Base-by-base conservation (phyloP, 2,329 filamentous ascomycete species). In the Cladosporium sp. region DNA sequence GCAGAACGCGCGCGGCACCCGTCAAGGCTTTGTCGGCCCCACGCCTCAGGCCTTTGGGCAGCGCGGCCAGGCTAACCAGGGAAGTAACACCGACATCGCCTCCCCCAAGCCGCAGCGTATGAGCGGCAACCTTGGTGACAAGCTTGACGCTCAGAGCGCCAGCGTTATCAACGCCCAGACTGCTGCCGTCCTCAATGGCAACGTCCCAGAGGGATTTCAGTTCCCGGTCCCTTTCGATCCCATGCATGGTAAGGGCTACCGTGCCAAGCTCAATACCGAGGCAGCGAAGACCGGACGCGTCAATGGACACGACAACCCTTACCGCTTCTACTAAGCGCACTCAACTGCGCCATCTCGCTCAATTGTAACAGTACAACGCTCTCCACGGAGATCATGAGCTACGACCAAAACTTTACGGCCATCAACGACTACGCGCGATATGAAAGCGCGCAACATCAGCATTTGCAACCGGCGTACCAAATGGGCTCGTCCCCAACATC, bases 21-120 rank as follows among this genome's bases (percentile, higher is more conserved):
- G 61, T 43, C 59, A 62, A 37, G 63, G 62, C 46, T 64, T 63
- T 45, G 45, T 63, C 42, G 63, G 63, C 22, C 57, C 59, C 41
- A 58, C 61, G 32, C 51, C 56, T 19, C 53, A 61, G 38, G 61
- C 57, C 58, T 52, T 41, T 45, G 50, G 53, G 40, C 61, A 57
- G 14, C 43, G 50, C 33, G 46, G 32, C 37, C 43, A 46, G 14
- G 4, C 46, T 11, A 46, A 37, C 33, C 49, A 42, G 42, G 52
- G 55, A 49, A 53, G 46, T 45, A 40, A 57, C 42, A 43, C 53
- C 22, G 57, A 56, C 49, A 62, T 66, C 38, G 45, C 59, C 9
- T 61, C 65, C 33, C 60, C 65, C 4, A 56, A 61, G 55, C 62
- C 63, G 35, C 64, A 66, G 58, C 64, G 64, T 38, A 56, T 58